phyloP scores from a whole-genome alignment of 805 yeast genomes.

The Wickerhamomyces queroliae region DNA sequence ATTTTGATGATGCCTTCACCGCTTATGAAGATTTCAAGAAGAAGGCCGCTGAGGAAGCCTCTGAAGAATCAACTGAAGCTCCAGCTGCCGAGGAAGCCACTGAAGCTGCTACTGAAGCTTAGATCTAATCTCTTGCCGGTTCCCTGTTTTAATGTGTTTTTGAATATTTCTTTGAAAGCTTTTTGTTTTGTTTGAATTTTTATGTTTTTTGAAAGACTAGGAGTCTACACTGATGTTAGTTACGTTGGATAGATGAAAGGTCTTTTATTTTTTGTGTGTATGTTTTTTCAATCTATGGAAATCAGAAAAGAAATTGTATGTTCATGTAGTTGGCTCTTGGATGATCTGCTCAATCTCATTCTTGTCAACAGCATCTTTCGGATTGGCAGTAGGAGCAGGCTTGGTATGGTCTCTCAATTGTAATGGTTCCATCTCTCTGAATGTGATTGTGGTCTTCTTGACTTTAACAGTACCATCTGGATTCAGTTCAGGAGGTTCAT shows the following conservation, averaged over 20 bases:
- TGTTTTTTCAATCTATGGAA: not conserved
- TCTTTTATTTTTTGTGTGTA: not conserved
- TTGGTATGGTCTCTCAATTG: too few relatives aligned
- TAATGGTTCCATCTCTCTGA: constrained; percentile 31
- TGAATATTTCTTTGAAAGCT: not conserved
- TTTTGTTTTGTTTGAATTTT: not conserved
- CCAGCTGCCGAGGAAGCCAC: constrained; percentile 7
- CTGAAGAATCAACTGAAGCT: constrained; percentile 5
- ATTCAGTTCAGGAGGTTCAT: constrained; percentile 33
- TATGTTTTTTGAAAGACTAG: not conserved
- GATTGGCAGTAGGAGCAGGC: constrained; percentile 22
- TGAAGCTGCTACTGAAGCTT: not conserved
- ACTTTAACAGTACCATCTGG: constrained; percentile 33
- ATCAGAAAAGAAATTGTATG: not conserved
- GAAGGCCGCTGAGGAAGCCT: constrained; percentile 21
- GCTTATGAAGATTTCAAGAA: constrained; percentile 91
- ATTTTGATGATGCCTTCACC: constrained; percentile 88
- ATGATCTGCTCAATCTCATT: constrained; percentile 7
- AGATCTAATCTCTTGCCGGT: not conserved
- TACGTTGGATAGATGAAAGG: not conserved
- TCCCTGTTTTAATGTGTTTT: not conserved
- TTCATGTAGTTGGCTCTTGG: constrained; percentile 13
- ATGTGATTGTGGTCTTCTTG: constrained; percentile 27
- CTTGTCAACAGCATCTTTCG: not conserved
- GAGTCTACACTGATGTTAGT: not conserved